These are phyloP conservation scores for Fusarium heterosporum DNA, from an alignment of 2,329 filamentous ascomycete species.

Conservation along the genomic window DNA sequence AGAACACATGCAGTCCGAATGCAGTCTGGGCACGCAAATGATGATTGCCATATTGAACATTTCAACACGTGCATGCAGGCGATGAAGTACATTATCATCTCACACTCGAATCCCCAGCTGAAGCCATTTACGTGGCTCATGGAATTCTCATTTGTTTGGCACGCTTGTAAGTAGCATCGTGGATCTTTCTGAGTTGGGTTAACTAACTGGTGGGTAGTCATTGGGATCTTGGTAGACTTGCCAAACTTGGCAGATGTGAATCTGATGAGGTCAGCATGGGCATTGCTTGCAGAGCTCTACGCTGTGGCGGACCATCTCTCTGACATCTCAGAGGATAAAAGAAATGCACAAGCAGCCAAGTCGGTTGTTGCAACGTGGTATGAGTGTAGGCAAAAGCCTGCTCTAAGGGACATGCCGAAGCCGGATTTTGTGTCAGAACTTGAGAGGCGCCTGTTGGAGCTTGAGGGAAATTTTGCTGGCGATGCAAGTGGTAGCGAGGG, in stretches of 20 bases:
- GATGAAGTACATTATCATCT: conserved; percentile 10
- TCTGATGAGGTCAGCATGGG: conserved; percentile 14
- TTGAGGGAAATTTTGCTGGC: background rate
- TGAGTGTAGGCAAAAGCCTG: conserved; percentile 21
- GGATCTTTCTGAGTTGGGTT: accelerated
- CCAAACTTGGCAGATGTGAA: conserved; percentile 1
- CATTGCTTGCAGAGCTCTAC: conserved; percentile 8
- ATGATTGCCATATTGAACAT: conserved; percentile 18
- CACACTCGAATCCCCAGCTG: background rate
- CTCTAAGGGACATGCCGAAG: background rate
- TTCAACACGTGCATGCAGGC: conserved; percentile 25
- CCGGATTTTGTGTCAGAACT: conserved; percentile 15
- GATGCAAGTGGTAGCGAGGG: accelerated
- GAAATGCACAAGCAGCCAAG: conserved; percentile 13
- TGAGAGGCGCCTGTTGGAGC: background rate
- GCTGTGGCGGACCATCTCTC: background rate
- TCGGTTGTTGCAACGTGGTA: conserved; percentile 27
- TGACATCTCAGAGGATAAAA: conserved; percentile 11
- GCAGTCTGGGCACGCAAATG: background rate
- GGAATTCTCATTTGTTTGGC: conserved; percentile 8
- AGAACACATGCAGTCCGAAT: conserved; percentile 11
- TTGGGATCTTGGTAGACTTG: conserved; percentile 24
- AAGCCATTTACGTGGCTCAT: conserved; percentile 12
- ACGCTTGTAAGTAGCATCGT: conserved; percentile 11
- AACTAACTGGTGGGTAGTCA: background rate